Evolutionary conservation across 805 yeast species (phyloP).

Genomic region (Pichia pseudocactophila): DNA sequence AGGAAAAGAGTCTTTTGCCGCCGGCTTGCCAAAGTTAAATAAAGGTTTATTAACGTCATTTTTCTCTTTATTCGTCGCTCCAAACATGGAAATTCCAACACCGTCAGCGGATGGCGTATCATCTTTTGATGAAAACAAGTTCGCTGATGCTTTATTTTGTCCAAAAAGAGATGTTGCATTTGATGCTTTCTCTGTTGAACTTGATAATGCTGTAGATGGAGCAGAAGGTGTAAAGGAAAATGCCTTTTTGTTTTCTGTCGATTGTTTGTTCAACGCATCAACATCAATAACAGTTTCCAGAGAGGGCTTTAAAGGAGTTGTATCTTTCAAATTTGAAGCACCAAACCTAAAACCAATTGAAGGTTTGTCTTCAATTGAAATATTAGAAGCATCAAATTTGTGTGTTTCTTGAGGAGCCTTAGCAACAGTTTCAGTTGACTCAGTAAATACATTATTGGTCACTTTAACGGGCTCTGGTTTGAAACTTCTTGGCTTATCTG

Average conservation of each 20-base stretch:
- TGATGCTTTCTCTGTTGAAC: background rate
- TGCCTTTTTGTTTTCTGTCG: background rate
- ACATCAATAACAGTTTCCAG: background rate
- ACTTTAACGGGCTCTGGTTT: background rate
- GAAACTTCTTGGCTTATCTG: slow-evolving; percentile 10
- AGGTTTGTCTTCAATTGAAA: slow-evolving; percentile 1
- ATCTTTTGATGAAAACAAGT: background rate
- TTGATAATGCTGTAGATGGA: background rate
- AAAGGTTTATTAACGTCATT: background rate
- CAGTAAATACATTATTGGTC: background rate
- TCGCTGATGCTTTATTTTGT: background rate
- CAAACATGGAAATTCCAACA: background rate
- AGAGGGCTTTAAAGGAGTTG: background rate
- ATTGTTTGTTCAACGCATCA: slow-evolving; percentile 1
- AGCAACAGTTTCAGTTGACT: background rate
- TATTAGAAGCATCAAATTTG: background rate
- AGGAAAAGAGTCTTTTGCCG: background rate
- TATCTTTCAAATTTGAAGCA: background rate
- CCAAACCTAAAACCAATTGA: slow-evolving; percentile 5
- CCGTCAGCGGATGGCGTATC: too few species aligned
- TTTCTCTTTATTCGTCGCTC: background rate
- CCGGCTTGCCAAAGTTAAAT: background rate
- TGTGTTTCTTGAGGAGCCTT: background rate
- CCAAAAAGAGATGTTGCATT: background rate
- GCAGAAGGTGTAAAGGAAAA: background rate